Conservation (phyloP, 2,329 filamentous ascomycete genomes). For the Colletotrichum gloeosporioides region DNA sequence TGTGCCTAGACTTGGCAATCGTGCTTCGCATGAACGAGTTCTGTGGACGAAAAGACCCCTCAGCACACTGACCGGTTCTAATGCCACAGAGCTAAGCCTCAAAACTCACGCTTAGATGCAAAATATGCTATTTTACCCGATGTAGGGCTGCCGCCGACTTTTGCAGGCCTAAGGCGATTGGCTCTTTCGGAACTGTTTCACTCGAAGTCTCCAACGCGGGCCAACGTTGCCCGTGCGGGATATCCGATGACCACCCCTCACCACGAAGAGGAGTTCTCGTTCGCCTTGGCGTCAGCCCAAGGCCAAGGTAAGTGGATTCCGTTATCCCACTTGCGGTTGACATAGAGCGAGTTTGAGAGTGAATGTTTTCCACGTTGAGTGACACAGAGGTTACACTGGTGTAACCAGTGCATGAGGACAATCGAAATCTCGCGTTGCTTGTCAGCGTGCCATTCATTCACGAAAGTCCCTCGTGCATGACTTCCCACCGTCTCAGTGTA, state of each 20-base stretch:
- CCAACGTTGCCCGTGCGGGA: not conserved
- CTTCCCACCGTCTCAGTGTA: accelerated
- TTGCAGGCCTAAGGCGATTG: not conserved
- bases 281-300: not conserved
- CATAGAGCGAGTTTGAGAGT: not conserved
- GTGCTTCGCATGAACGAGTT: not conserved
- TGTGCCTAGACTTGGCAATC: not conserved
- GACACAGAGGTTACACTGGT: not conserved
- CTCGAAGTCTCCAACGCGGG: not conserved
- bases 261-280: not conserved
- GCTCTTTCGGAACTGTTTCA: not conserved
- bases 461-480: accelerated
- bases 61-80: not conserved
- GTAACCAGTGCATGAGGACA: not conserved
- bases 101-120: not conserved
- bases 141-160: not conserved
- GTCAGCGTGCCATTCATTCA: not conserved
- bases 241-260: not conserved
- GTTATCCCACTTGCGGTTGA: not conserved
- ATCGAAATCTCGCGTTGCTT: not conserved
- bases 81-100: not conserved
- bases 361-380: not conserved
- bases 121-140: not conserved
- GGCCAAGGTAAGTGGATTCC: not conserved
- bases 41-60: not conserved